Percentiles rank a stretch among this genome's conserved stretches.
Evolutionary conservation across 164 flowering plant species (phyloP).

Genomic region (Malania oleifera): DNA sequence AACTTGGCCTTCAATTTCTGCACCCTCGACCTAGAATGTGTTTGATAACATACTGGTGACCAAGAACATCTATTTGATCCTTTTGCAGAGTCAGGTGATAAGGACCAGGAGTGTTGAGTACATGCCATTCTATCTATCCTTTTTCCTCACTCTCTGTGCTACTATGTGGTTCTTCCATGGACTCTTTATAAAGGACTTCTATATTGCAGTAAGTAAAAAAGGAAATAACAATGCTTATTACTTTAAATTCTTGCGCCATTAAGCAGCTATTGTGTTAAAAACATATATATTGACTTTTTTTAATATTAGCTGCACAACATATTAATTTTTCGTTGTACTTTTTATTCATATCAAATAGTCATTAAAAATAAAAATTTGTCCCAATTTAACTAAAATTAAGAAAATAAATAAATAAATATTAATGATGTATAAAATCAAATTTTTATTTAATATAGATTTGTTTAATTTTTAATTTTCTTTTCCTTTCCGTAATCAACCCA

Average conservation of each 20-base stretch:
- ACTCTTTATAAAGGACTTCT: conserved; percentile 17
- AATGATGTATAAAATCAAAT: no score
- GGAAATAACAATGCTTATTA: no score
- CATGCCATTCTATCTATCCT: conserved; percentile 32
- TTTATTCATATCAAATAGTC: background rate
- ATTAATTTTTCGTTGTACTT: background rate
- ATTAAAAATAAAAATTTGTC: no score
- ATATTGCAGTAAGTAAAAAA: conserved; percentile 26
- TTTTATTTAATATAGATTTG: no score
- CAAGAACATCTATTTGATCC: no score
- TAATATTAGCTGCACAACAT: background rate
- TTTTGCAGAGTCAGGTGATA: conserved; percentile 23
- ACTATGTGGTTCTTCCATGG: conserved; percentile 28
- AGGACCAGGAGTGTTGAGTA: conserved; percentile 31
- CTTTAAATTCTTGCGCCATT: no score
- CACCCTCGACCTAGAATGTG: background rate
- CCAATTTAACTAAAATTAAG: no score
- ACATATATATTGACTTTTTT: background rate
- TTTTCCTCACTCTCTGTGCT: conserved; percentile 24
- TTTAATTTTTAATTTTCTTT: no score
- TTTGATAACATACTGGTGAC: no score
- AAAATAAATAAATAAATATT: no score
- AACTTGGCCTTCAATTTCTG: no score
- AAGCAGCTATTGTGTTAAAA: background rate
- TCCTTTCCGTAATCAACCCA: no score